Conservation (phyloP, 306 rosid species). For the Malus asiatica region DNA sequence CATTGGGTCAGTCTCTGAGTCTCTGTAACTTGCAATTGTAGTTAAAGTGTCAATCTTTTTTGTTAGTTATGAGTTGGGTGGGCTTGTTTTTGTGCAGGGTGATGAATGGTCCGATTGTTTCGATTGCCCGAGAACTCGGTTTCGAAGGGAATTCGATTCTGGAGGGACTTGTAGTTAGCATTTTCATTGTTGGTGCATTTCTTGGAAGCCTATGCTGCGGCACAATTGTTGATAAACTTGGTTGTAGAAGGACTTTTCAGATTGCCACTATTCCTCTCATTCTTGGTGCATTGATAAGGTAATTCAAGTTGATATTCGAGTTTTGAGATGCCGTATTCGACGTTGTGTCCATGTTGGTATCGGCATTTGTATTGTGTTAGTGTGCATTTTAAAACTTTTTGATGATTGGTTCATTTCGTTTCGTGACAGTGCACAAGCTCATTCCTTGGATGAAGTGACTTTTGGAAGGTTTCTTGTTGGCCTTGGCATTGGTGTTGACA, state of each 20-base stretch:
- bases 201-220: conserved; percentile 72
- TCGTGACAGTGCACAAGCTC: conserved; percentile 70
- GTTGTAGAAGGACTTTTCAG: conserved; percentile 76
- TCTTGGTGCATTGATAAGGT: conserved; percentile 78
- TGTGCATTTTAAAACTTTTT: neutral
- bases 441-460: conserved; percentile 64
- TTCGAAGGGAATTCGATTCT: conserved; percentile 70
- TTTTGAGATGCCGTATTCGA: neutral
- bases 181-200: conserved; percentile 83
- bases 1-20: conserved; percentile 50
- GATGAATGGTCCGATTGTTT: conserved; percentile 83
- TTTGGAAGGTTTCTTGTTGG: conserved; percentile 95
- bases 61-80: neutral
- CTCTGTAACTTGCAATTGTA: neutral
- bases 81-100: conserved; percentile 38
- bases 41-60: neutral
- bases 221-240: conserved; percentile 71
- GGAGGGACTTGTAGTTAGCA: conserved; percentile 89
- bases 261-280: conserved; percentile 66
- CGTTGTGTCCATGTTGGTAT: neutral
- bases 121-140: conserved; percentile 78
- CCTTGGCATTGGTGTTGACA: conserved; percentile 85
- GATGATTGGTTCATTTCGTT: conserved; percentile 13
- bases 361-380: neutral
- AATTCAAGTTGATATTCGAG: neutral